phyloP scores from a whole-genome alignment of 495 filamentous ascomycete genomes.

The Penicillium ochrochloron region DNA sequence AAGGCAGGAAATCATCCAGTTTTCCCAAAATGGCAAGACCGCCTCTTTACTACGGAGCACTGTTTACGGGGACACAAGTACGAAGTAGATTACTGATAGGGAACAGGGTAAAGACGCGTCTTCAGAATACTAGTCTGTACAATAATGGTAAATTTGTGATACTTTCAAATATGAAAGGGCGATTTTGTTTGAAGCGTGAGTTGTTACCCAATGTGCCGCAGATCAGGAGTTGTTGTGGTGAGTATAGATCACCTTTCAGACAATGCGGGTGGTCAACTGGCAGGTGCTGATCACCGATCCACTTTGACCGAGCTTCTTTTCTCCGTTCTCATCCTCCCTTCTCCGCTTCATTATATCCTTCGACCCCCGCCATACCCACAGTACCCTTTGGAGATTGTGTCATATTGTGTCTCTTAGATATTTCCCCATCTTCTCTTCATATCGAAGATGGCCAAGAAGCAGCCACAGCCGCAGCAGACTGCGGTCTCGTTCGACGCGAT shows the following conservation, averaged over 20 bases:
- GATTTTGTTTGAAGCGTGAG: not conserved
- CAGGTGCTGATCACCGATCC: constrained; percentile 10
- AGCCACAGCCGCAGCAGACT: constrained; percentile 20
- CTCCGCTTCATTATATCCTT: not conserved
- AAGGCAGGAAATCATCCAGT: not conserved
- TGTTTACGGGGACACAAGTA: too few species aligned
- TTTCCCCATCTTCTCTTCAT: not conserved
- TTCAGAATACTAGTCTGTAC: too few species aligned
- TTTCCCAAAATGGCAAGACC: constrained; percentile 4
- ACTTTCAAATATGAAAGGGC: not conserved
- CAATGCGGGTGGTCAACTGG: not conserved
- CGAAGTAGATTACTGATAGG: not conserved
- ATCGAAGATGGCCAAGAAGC: constrained; percentile 51
- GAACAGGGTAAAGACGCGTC: not conserved
- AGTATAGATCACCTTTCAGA: not conserved
- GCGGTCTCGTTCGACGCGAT: constrained; percentile 66
- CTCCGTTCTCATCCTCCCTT: constrained; percentile 13
- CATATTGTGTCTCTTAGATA: not conserved
- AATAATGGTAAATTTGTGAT: not conserved
- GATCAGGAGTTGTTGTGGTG: not conserved
- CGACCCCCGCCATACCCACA: not conserved
- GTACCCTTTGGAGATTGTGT: not conserved
- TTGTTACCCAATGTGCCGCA: not conserved
- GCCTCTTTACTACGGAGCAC: not conserved
- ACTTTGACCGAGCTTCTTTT: constrained; percentile 17